Conservation (phyloP, 2,329 filamentous ascomycete genomes). For the Rugonectria rugulosa region DNA sequence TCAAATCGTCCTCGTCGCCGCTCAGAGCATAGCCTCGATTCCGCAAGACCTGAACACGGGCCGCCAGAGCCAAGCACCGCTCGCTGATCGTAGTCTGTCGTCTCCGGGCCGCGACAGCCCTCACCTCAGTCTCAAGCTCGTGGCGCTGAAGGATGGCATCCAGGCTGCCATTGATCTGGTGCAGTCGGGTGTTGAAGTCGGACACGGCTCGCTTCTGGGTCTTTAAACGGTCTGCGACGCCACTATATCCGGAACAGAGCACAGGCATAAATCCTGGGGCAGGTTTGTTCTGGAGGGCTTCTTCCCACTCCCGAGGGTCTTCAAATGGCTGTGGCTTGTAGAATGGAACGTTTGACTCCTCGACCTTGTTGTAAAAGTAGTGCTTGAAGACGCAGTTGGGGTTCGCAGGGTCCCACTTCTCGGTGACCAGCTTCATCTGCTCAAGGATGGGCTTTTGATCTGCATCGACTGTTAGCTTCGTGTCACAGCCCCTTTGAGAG, state of each 20-base stretch:
- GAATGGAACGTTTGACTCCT: slow-evolving; percentile 76
- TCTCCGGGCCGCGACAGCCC: slow-evolving; percentile 74
- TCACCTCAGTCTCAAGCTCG: slow-evolving; percentile 77
- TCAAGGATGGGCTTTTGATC: slow-evolving; percentile 76
- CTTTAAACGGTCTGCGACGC: slow-evolving; percentile 74
- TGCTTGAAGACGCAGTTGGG: slow-evolving; percentile 78
- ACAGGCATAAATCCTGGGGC: slow-evolving; percentile 79
- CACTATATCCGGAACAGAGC: slow-evolving; percentile 75
- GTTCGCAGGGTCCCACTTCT: slow-evolving; percentile 77
- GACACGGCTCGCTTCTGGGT: slow-evolving; percentile 74
- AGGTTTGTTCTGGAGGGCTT: slow-evolving; percentile 81
- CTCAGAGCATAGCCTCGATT: slow-evolving; percentile 84
- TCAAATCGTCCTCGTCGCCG: slow-evolving; percentile 79
- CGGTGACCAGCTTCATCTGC: slow-evolving; percentile 73
- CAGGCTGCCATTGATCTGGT: slow-evolving; percentile 80
- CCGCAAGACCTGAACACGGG: slow-evolving; percentile 80
- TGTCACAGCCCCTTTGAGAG: not conserved
- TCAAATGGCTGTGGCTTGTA: slow-evolving; percentile 75
- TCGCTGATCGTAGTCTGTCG: slow-evolving; percentile 77
- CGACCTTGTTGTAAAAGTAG: slow-evolving; percentile 89
- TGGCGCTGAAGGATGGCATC: slow-evolving; percentile 77
- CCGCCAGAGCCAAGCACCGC: slow-evolving; percentile 76
- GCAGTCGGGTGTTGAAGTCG: slow-evolving; percentile 74
- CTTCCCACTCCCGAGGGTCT: slow-evolving; percentile 82
- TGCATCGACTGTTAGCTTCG: slow-evolving; percentile 29